phyloP scores from a whole-genome alignment of 257 asterid species.

The Prunella vulgaris region DNA sequence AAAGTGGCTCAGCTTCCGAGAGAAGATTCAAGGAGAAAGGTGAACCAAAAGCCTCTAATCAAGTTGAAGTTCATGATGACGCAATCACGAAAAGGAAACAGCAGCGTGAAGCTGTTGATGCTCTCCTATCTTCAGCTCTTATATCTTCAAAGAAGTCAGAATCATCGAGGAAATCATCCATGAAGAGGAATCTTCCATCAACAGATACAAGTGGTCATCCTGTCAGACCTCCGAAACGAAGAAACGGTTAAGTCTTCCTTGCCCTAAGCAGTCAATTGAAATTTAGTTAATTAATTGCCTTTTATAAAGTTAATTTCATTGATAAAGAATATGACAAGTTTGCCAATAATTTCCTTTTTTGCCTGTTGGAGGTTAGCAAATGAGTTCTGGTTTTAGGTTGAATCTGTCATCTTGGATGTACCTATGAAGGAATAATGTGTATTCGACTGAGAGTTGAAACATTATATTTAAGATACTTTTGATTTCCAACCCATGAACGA shows the following conservation, averaged over 20 bases:
- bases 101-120: constrained; percentile 91
- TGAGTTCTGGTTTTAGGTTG: constrained; percentile 12
- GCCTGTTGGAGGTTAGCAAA: not conserved
- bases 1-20: constrained; percentile 27
- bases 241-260: constrained; percentile 34
- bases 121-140: constrained; percentile 89
- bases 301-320: constrained; percentile 1
- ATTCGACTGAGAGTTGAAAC: not conserved
- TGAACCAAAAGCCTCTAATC: constrained; percentile 34
- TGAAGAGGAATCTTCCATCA: constrained; percentile 41
- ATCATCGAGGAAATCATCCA: constrained; percentile 43
- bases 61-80: constrained; percentile 35
- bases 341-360: not conserved
- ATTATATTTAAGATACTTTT: not conserved
- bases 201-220: constrained; percentile 24
- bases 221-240: constrained; percentile 46
- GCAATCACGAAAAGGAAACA: constrained; percentile 59
- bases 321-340: not conserved
- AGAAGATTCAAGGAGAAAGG: constrained; percentile 38
- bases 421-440: not conserved
- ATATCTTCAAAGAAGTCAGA: constrained; percentile 76
- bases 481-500: not conserved
- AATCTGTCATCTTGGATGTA: not conserved
- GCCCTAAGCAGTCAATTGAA: constrained; percentile 5
- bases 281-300: constrained; percentile 1